A percentile compares a stretch with the other conserved stretches of the same genome.
These are phyloP conservation scores for Rhizopogon roseolus DNA, from an alignment of 768 basidiomycete genomes.

Conservation along the genomic window DNA sequence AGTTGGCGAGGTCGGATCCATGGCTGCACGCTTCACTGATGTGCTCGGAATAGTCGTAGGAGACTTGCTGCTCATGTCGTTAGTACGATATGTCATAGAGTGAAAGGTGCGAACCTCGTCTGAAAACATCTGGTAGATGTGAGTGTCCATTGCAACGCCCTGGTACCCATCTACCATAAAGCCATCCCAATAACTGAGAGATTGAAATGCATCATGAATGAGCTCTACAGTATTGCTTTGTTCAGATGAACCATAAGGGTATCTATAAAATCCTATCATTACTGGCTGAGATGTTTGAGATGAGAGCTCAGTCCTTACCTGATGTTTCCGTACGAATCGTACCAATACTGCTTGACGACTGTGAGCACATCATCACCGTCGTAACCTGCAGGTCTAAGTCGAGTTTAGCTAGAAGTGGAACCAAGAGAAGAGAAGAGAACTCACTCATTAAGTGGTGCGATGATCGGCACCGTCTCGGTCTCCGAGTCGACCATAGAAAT, in stretches of 20 bases:
- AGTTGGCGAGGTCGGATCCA: slow-evolving; percentile 39
- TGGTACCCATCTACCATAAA: slow-evolving; percentile 43
- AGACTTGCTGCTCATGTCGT: background rate
- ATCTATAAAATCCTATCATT: slow-evolving; percentile 5
- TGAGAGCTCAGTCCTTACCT: slow-evolving; percentile 31
- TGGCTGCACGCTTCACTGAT: slow-evolving; percentile 51
- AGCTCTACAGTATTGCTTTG: slow-evolving; percentile 4
- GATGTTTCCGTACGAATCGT: slow-evolving; percentile 55
- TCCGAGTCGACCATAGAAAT: slow-evolving; percentile 47
- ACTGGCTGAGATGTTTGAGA: slow-evolving; percentile 25
- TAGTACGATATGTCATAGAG: background rate
- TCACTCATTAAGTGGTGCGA: slow-evolving; percentile 65
- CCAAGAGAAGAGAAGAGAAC: background rate
- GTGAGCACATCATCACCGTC: slow-evolving; percentile 34
- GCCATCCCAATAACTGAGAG: slow-evolving; percentile 34
- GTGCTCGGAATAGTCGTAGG: slow-evolving; percentile 1
- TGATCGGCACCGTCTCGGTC: slow-evolving; percentile 53
- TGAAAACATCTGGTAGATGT: slow-evolving; percentile 74
- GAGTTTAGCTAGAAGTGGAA: background rate
- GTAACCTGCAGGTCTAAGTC: slow-evolving; percentile 44
- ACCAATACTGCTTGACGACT: slow-evolving; percentile 50
- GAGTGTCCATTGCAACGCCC: slow-evolving; percentile 50
- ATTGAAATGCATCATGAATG: slow-evolving; percentile 1
- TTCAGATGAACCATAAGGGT: background rate
- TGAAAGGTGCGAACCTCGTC: slow-evolving; percentile 27